Conservation (phyloP, 2,329 filamentous ascomycete species). For the Aspergillus vadensis region DNA sequence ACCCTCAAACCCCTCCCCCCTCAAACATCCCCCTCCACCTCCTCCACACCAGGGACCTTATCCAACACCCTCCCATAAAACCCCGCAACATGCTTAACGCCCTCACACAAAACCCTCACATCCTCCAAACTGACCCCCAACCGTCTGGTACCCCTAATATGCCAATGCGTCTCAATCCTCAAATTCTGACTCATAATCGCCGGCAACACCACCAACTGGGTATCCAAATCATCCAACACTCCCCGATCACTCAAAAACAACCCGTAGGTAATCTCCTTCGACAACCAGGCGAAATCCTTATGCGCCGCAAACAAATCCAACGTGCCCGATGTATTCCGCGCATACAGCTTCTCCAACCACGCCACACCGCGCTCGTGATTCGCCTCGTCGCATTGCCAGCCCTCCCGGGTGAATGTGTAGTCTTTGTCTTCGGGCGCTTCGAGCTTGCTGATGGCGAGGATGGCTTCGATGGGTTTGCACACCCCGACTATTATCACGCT, state of each 20-base stretch:
- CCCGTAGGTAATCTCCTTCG: conserved; percentile 71
- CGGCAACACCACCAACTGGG: conserved; percentile 47
- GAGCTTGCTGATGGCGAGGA: conserved; percentile 56
- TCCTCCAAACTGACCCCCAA: conserved; percentile 44
- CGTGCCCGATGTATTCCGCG: conserved; percentile 47
- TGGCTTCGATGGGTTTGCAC: conserved; percentile 63
- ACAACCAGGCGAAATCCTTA: conserved; percentile 66
- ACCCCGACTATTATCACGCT: conserved; percentile 61
- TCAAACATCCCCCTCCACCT: conserved; percentile 36
- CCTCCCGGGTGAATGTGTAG: conserved; percentile 55
- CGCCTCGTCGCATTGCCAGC: conserved; percentile 60
- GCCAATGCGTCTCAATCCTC: conserved; percentile 47
- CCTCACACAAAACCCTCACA: conserved; percentile 40
- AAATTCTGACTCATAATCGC: conserved; percentile 51
- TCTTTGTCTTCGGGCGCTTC: conserved; percentile 62
- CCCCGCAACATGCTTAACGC: conserved; percentile 31
- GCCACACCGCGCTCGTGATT: conserved; percentile 56
- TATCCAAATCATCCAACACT: conserved; percentile 46
- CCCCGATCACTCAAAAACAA: conserved; percentile 51
- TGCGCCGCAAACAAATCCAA: conserved; percentile 36
- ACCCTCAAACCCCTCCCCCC: background rate
- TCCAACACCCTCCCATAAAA: conserved; percentile 33
- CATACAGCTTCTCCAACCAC: conserved; percentile 62
- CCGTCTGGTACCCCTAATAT: conserved; percentile 47
- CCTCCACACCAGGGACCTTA: conserved; percentile 35